Percentiles rank a stretch among this genome's conserved stretches.
phyloP scores from a whole-genome alignment of 2,329 filamentous ascomycete genomes.

The Blastomyces percursus region DNA sequence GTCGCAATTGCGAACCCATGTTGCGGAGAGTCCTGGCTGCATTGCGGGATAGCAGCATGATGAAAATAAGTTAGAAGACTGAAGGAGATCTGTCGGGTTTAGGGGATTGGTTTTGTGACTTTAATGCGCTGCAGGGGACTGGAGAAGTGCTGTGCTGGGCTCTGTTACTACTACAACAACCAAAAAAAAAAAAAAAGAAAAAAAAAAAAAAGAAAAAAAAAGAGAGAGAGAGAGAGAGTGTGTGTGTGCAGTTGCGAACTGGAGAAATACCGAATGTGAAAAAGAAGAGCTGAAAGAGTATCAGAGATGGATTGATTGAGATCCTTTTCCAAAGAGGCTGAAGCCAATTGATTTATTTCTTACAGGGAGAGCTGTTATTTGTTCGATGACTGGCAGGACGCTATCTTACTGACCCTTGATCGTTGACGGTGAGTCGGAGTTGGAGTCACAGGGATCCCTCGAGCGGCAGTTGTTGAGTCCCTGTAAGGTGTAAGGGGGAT shows the following conservation, averaged over 20 bases:
- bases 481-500: too few species aligned
- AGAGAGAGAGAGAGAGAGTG: too few species aligned
- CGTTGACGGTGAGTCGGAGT: not conserved
- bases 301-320: not conserved
- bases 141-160: not conserved
- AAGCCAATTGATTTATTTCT: not conserved
- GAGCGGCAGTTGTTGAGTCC: too few species aligned
- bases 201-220: not conserved
- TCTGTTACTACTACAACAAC: too few species aligned
- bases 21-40: constrained; percentile 15
- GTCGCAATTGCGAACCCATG: constrained; percentile 20
- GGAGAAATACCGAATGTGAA: not conserved
- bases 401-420: not conserved
- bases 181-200: not conserved
- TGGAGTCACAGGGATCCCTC: not conserved
- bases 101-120: not conserved
- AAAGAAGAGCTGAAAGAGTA: not conserved
- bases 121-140: not conserved
- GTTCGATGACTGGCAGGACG: not conserved
- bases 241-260: not conserved
- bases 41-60: constrained; percentile 9
- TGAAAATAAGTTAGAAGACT: constrained; percentile 2
- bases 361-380: not conserved
- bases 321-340: not conserved
- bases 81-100: not conserved